phyloP scores from a whole-genome alignment of 2,329 filamentous ascomycete genomes.

The Aspergillus vadensis region DNA sequence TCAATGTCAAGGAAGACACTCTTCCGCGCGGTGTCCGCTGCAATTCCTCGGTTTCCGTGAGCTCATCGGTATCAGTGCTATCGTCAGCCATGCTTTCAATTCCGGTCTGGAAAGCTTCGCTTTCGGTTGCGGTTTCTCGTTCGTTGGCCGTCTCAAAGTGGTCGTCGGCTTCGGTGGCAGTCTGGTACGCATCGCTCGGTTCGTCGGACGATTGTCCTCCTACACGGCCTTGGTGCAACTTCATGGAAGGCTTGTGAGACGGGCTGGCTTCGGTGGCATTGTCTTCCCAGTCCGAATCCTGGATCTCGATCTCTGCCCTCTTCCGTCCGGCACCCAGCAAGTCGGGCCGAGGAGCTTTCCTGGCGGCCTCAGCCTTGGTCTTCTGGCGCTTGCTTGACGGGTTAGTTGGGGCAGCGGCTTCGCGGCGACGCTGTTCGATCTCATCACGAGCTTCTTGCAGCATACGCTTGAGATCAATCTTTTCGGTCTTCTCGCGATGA shows the following conservation, averaged over 20 bases:
- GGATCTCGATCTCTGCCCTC: conserved; percentile 75
- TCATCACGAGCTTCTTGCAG: conserved; percentile 94
- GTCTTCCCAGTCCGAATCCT: conserved; percentile 91
- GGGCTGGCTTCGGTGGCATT: conserved; percentile 64
- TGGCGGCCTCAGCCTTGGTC: conserved; percentile 67
- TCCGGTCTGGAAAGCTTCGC: conserved; percentile 94
- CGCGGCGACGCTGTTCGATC: conserved; percentile 67
- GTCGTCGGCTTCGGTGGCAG: conserved; percentile 72
- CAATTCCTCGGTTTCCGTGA: conserved; percentile 78
- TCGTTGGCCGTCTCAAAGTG: conserved; percentile 77
- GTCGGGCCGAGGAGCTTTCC: conserved; percentile 74
- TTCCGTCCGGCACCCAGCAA: conserved; percentile 74
- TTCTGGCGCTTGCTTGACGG: conserved; percentile 57
- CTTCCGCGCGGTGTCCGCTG: conserved; percentile 42
- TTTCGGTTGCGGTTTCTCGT: conserved; percentile 73
- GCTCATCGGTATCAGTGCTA: conserved; percentile 67
- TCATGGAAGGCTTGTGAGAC: conserved; percentile 47
- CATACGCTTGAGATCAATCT: conserved; percentile 91
- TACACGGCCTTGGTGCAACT: conserved; percentile 30
- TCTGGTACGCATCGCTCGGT: conserved; percentile 72
- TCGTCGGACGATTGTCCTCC: conserved; percentile 44
- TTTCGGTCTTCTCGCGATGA: conserved; percentile 97
- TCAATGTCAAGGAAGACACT: conserved; percentile 42
- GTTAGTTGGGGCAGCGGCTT: conserved; percentile 48
- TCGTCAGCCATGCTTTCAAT: conserved; percentile 70